Evolutionary conservation across 75 land plant genomes (phyloP), one percentile per base, ranked within the genome.

Genomic region (Pinus tabuliformis): DNA sequence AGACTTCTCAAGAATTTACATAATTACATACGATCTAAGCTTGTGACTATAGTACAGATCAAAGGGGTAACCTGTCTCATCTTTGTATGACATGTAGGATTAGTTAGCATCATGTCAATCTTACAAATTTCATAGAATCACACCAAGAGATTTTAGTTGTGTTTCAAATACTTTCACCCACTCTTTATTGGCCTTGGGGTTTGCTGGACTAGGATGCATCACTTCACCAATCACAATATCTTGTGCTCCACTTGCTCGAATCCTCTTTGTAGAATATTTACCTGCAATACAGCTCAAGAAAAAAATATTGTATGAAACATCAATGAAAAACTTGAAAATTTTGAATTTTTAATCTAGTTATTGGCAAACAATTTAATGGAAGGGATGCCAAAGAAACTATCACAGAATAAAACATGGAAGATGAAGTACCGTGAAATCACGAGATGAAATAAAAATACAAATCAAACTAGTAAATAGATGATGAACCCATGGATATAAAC

Each of bases 141-240:
- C 64, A 68, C 85, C 85, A 64, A 83, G 56, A 42, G 73, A 62
- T 36, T 57, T 62, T 59, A 83, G 37, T 71, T 83, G 85, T n/a
- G 59, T 70, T 64, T 83, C 85, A 75, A 83, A 65, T 60, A 74
- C 66, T 54, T 75, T 83, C 52, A 11, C 77, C 85, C 85, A 83
- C 39, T 79, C 82, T 73, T 83, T 83, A 63, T 83, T 83, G 4
- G 85, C 85, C 37, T 79, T 74, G 36, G 85, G 85, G 62, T 83
- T 83, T 5, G 85, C 85, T 11, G 85, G 85, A 72, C 85, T 83
- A 49, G 85, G 85, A 61, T 83, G 85, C 85, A 83, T 83, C 17
- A 83, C 76, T 39, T 75, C 74, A 61, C 85, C 85, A 56, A 79
- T 73, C 22, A n/a, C 60, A 60, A 75, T 62, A 36, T 77, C 81